These are phyloP conservation scores for Piper longum DNA, from an alignment of 164 flowering plant genomes.

Conservation along the genomic window DNA sequence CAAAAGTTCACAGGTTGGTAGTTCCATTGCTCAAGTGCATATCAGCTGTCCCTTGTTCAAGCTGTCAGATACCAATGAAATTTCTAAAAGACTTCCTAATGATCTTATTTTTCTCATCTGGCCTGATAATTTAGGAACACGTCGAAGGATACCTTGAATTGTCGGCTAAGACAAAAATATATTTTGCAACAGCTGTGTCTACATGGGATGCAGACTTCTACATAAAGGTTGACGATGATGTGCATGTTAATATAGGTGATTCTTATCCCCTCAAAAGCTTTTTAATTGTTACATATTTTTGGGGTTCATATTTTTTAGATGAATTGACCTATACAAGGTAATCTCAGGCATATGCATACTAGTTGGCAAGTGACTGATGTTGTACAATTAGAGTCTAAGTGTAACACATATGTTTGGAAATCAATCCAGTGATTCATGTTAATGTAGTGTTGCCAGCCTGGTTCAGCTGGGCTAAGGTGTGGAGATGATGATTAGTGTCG, in stretches of 20 bases:
- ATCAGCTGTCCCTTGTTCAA: background rate
- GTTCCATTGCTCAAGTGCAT: background rate
- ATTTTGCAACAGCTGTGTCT: conserved; percentile 76
- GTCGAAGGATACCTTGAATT: conserved; percentile 92
- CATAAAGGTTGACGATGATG: conserved; percentile 87
- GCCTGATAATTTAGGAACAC: conserved; percentile 42
- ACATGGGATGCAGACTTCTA: conserved; percentile 94
- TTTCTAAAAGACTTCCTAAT: background rate
- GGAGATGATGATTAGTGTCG: too few species aligned
- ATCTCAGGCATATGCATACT: too few species aligned
- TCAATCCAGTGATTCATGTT: too few species aligned
- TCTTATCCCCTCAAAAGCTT: background rate
- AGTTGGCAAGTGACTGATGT: too few species aligned
- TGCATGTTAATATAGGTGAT: conserved; percentile 88
- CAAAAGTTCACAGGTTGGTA: background rate
- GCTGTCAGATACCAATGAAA: background rate
- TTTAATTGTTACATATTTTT: too few species aligned
- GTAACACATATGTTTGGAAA: too few species aligned
- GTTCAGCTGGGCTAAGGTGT: too few species aligned
- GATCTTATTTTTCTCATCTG: background rate
- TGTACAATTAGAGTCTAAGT: too few species aligned
- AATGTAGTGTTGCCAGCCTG: too few species aligned
- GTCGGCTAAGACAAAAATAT: conserved; percentile 73
- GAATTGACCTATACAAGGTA: too few species aligned
- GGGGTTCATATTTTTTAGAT: background rate